These are phyloP conservation scores for Melastoma malabathricum DNA, from an alignment of 345 rosid species.

Conservation along the genomic window DNA sequence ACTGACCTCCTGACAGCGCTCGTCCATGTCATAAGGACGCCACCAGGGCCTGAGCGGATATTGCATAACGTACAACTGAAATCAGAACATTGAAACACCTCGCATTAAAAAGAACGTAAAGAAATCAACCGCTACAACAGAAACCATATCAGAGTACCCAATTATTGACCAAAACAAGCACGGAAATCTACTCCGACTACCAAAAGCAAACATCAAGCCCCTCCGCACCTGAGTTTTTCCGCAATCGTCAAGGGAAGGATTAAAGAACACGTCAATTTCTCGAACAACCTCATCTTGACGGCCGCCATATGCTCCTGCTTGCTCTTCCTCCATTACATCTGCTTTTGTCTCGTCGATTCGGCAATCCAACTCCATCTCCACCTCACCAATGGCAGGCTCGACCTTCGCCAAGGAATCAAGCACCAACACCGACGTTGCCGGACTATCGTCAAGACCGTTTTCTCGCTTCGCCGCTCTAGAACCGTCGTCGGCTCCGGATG, in stretches of 20 bases:
- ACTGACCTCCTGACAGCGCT: constrained; percentile 61
- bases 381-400: constrained; percentile 16
- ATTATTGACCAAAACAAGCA: too few species aligned
- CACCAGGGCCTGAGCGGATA: constrained; percentile 73
- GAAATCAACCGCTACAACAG: too few species aligned
- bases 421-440: constrained; percentile 5
- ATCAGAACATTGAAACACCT: not conserved
- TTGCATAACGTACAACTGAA: constrained; percentile 75
- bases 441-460: constrained; percentile 20
- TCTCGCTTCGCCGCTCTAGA: constrained; percentile 3
- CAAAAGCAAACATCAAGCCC: not conserved
- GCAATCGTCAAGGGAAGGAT: constrained; percentile 33
- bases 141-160: too few species aligned
- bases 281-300: constrained; percentile 51
- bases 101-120: not conserved
- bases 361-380: constrained; percentile 44
- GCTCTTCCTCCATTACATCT: constrained; percentile 12
- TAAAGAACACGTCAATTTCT: constrained; percentile 68
- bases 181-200: too few species aligned
- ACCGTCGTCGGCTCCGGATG: constrained; percentile 6
- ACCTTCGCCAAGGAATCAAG: constrained; percentile 18
- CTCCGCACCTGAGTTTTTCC: constrained; percentile 27
- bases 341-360: constrained; percentile 5
- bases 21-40: constrained; percentile 87
- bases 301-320: constrained; percentile 1